These are phyloP conservation scores for Metrosideros polymorpha DNA, from an alignment of 441 rosid species.

Conservation along the genomic window DNA sequence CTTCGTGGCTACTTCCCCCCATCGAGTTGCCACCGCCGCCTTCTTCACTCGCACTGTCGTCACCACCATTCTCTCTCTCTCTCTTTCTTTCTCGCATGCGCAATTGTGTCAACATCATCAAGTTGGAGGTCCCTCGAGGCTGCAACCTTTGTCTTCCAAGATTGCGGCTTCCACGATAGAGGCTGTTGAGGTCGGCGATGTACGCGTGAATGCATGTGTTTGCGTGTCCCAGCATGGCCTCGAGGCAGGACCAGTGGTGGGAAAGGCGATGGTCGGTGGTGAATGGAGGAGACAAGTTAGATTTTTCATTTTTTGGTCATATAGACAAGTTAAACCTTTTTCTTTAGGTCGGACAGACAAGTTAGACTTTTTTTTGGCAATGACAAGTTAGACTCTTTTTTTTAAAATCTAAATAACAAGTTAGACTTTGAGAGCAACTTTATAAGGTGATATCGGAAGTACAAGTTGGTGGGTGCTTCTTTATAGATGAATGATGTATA, in stretches of 20 bases:
- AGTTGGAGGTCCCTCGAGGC: not conserved
- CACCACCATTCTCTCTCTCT: not conserved
- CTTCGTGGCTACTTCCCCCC: not conserved
- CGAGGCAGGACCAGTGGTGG: not conserved
- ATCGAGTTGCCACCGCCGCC: not conserved
- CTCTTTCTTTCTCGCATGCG: not conserved
- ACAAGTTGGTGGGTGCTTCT: not conserved
- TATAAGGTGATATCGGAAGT: not conserved
- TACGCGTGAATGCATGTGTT: no score
- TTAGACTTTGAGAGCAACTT: not conserved
- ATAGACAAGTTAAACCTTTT: not conserved
- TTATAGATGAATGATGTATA: not conserved
- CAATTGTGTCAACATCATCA: not conserved
- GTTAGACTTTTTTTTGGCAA: not conserved
- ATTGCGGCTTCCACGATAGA: not conserved
- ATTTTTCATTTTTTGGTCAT: not conserved
- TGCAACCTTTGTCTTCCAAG: not conserved
- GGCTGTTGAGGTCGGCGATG: not conserved
- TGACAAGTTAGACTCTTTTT: not conserved
- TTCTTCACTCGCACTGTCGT: not conserved
- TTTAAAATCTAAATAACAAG: no score
- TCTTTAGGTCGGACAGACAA: not conserved
- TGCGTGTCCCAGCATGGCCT: not conserved
- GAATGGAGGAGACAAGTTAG: not conserved
- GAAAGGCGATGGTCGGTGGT: not conserved